These are phyloP conservation scores for Colletotrichum orchidophilum DNA, from an alignment of 2,329 filamentous ascomycete species.

Conservation along the genomic window DNA sequence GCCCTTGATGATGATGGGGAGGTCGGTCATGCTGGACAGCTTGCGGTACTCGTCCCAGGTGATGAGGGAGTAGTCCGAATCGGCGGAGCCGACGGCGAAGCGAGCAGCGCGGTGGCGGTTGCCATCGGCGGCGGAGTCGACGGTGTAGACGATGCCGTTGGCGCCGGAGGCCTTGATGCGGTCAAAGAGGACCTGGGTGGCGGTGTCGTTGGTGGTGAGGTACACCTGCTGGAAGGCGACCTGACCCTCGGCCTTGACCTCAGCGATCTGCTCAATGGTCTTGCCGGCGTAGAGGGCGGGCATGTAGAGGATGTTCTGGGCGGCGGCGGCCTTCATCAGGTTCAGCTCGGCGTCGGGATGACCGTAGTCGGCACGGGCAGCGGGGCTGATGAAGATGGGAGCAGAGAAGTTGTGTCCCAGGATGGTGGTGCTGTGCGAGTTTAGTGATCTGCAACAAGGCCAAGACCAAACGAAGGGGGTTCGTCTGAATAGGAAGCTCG, in stretches of 20 bases:
- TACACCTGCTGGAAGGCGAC: conserved; percentile 50
- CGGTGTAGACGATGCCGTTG: conserved; percentile 49
- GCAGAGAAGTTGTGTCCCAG: conserved; percentile 62
- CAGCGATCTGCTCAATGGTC: conserved; percentile 49
- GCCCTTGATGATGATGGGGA: conserved; percentile 53
- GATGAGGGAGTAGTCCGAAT: conserved; percentile 30
- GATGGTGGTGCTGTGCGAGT: conserved; percentile 52
- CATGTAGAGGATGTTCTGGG: conserved; percentile 62
- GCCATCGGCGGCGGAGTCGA: conserved; percentile 50
- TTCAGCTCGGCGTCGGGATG: conserved; percentile 58
- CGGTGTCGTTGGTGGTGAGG: conserved; percentile 45
- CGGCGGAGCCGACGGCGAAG: conserved; percentile 48
- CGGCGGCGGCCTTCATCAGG: conserved; percentile 58
- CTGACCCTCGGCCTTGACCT: conserved; percentile 47
- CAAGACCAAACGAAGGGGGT: neutral
- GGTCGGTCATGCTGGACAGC: conserved; percentile 45
- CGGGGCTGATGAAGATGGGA: conserved; percentile 65
- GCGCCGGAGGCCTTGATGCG: conserved; percentile 45
- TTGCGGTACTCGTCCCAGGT: conserved; percentile 49
- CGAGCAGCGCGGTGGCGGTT: conserved; percentile 52
- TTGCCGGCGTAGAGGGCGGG: conserved; percentile 45
- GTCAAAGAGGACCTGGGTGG: conserved; percentile 43
- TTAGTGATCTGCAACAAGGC: conserved; percentile 1
- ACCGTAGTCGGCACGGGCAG: conserved; percentile 54
- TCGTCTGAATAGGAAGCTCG: neutral